These are phyloP conservation scores for Royoungia palumana DNA, from an alignment of 768 basidiomycete genomes.

Conservation along the genomic window DNA sequence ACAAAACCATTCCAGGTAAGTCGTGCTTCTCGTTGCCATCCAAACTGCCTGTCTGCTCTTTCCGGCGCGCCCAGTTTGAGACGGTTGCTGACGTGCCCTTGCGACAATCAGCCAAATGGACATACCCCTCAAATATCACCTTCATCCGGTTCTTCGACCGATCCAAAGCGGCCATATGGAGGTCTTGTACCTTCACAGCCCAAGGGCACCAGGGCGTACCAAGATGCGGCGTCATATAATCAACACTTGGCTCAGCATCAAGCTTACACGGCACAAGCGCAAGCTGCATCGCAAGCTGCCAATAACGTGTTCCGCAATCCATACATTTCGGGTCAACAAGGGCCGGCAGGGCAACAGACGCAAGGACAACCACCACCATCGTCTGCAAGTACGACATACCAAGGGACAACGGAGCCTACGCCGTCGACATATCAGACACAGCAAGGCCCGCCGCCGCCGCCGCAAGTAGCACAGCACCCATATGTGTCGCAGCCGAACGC, in stretches of 20 bases:
- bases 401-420: conserved; percentile 16
- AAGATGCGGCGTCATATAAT: conserved; percentile 91
- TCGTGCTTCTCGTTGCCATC: conserved; percentile 1
- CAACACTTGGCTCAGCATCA: conserved; percentile 95
- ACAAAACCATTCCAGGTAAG: conserved; percentile 80
- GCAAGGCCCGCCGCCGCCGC: conserved; percentile 31
- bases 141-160: conserved; percentile 37
- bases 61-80: conserved; percentile 1
- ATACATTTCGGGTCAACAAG: conserved; percentile 59
- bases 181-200: conserved; percentile 88
- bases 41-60: not conserved
- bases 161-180: conserved; percentile 88
- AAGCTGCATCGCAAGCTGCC: conserved; percentile 69
- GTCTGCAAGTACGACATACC: conserved; percentile 18
- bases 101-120: conserved; percentile 49
- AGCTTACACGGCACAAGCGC: conserved; percentile 83
- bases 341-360: conserved; percentile 32
- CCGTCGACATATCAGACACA: conserved; percentile 21
- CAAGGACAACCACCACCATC: conserved; percentile 12
- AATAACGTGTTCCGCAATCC: conserved; percentile 73
- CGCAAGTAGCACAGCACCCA: conserved; percentile 21
- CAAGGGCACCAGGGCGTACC: conserved; percentile 80
- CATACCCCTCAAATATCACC: conserved; percentile 27
- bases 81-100: conserved; percentile 6
- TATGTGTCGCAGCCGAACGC: conserved; percentile 25